Conservation (phyloP, 495 filamentous ascomycete genomes). For the Talaromyces adpressus region DNA sequence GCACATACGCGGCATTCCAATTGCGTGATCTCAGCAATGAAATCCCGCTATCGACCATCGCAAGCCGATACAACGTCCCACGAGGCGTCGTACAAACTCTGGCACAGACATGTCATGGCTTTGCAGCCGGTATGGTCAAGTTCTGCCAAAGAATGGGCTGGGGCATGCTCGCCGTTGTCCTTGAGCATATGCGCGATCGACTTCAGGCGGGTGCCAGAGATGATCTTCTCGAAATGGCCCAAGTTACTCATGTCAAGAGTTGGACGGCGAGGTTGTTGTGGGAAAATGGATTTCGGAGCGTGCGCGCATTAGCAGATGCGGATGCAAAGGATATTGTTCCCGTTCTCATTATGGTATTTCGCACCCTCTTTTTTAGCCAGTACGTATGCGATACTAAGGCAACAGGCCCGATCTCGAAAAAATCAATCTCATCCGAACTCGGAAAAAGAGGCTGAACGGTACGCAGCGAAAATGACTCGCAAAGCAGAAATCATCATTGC, state of each 20-base stretch:
- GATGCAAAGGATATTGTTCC: constrained; percentile 60
- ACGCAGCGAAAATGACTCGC: constrained; percentile 52
- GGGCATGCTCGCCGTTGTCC: constrained; percentile 64
- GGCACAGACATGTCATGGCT: constrained; percentile 69
- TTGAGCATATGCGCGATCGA: constrained; percentile 72
- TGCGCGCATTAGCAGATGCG: constrained; percentile 61
- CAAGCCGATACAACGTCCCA: constrained; percentile 60
- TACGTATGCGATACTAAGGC: background rate
- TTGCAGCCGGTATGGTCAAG: constrained; percentile 69
- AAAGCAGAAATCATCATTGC: constrained; percentile 65
- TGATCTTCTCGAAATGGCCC: constrained; percentile 65
- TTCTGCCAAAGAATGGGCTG: constrained; percentile 72
- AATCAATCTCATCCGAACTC: constrained; percentile 49
- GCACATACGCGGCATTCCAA: constrained; percentile 74
- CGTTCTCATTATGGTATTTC: constrained; percentile 56
- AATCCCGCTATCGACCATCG: constrained; percentile 61
- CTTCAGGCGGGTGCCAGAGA: constrained; percentile 67
- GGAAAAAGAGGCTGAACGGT: constrained; percentile 53
- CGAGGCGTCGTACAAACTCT: constrained; percentile 67
- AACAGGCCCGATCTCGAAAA: constrained; percentile 56
- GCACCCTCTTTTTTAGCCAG: background rate
- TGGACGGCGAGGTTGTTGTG: constrained; percentile 69
- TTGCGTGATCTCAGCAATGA: constrained; percentile 79
- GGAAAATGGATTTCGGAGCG: constrained; percentile 67
- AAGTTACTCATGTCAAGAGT: constrained; percentile 73